Percentiles rank a stretch among this genome's conserved stretches.
Conservation (phyloP, 176 grass and related monocot genomes). For the Luzula sylvatica region DNA sequence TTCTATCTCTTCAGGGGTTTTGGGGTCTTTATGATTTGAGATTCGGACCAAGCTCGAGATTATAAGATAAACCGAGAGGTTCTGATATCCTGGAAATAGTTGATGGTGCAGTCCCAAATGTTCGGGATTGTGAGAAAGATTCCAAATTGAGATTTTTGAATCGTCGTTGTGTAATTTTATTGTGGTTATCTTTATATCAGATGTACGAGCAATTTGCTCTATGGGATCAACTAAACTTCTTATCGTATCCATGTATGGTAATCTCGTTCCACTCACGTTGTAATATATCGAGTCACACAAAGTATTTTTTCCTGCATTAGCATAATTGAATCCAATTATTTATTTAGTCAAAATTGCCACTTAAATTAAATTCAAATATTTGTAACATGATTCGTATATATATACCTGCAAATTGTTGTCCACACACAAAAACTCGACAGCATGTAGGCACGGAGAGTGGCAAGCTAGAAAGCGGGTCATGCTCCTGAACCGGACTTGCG, state of each 20-base stretch:
- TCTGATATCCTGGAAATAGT: constrained; percentile 54
- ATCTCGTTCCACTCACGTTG: constrained; percentile 44
- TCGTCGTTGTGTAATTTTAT: constrained; percentile 59
- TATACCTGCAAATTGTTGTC: constrained; percentile 63
- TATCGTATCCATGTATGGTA: constrained; percentile 30
- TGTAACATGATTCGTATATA: background rate
- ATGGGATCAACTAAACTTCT: constrained; percentile 42
- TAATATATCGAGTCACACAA: constrained; percentile 63
- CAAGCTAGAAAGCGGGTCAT: constrained; percentile 52
- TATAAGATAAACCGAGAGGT: constrained; percentile 61
- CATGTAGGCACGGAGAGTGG: constrained; percentile 46
- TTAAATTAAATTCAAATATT: too few relatives aligned
- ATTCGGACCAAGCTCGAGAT: constrained; percentile 58
- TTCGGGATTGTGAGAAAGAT: constrained; percentile 48
- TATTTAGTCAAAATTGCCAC: background rate
- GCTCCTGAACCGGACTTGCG: constrained; percentile 35
- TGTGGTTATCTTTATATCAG: constrained; percentile 41
- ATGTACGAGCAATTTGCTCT: constrained; percentile 40
- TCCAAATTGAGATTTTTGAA: constrained; percentile 67
- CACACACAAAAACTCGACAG: constrained; percentile 61
- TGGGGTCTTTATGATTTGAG: constrained; percentile 45
- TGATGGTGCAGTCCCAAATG: constrained; percentile 47
- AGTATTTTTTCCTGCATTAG: constrained; percentile 60
- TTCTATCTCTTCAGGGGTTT: constrained; percentile 60
- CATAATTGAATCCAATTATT: constrained; percentile 12